These are phyloP conservation scores for Mucor piriformis DNA, from an alignment of 371 early-diverging fungal genomes.

Conservation along the genomic window DNA sequence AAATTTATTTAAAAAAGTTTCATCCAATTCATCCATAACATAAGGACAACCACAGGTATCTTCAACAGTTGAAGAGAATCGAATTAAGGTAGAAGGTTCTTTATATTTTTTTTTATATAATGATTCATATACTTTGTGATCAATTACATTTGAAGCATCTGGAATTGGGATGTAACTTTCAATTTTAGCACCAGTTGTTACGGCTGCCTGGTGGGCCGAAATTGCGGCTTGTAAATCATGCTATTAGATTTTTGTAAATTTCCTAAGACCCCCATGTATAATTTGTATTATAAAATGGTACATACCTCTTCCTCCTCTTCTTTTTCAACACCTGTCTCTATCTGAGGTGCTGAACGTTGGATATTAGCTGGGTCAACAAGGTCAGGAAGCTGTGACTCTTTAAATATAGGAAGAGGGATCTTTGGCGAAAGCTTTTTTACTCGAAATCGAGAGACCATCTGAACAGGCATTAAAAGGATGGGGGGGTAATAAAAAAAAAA, in stretches of 20 bases:
- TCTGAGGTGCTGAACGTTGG: conserved; percentile 63
- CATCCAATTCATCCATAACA: conserved; percentile 87
- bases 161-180: conserved; percentile 89
- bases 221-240: conserved; percentile 96
- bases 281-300: conserved; percentile 24
- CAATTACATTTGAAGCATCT: conserved; percentile 75
- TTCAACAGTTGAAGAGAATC: conserved; percentile 89
- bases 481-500: background rate
- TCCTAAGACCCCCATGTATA: conserved; percentile 11
- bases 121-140: conserved; percentile 57
- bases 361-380: conserved; percentile 60
- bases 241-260: conserved; percentile 47
- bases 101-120: conserved; percentile 72
- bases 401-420: conserved; percentile 62
- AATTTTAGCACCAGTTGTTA: conserved; percentile 57
- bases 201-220: conserved; percentile 75
- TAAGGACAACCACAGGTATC: conserved; percentile 84
- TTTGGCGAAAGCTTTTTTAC: conserved; percentile 66
- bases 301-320: conserved; percentile 85
- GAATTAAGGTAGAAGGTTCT: conserved; percentile 79
- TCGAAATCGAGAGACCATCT: conserved; percentile 68
- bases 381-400: conserved; percentile 62
- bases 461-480: conserved; percentile 14
- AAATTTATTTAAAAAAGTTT: conserved; percentile 64
- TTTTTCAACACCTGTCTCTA: conserved; percentile 91